Evolutionary conservation across 768 basidiomycete genomes (phyloP), one percentile per base, ranked within the genome.

Genomic region (Ephemerocybe angulata): DNA sequence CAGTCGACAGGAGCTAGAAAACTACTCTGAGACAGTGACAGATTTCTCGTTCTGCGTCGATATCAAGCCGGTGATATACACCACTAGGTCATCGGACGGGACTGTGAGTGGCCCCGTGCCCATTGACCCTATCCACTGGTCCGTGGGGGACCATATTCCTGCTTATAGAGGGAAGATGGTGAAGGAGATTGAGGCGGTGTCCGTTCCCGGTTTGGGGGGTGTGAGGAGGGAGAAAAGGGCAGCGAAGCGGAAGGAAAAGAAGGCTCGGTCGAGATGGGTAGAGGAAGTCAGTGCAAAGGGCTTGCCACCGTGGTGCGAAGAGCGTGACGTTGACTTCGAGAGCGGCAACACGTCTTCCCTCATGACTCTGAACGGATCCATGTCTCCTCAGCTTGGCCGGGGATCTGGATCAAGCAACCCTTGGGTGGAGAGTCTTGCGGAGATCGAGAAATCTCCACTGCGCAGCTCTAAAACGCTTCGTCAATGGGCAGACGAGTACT

Each of bases 401-500:
- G n/a, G n/a, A 35, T 17, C 33, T 22, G 22, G 42, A 13, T 6
- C 42, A 1, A 35, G 15, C 48, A 50, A 35, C 29, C 48, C 49
- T 3, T 56, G 33, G 30, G 50, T 55, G 4, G 47, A 55, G 19
- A 55, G 29, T n/a, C 50, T 56, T 8, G 40, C 55, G 19, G 31
- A 58, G 2, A 24, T 58, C 27, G 60, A 67, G n/a, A 56, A 53
- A 0, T 57, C 63, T 21, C 63, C 65, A 6, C 65, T 86, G 41
- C 75, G 71, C 53, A 85, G 84, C 2, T 83, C 83, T 15, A 81
- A 80, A 70, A 78, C 84, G 0, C 64, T 91, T 40, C 74, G 87
- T 29, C 77, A 86, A 55, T 93, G 91, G 91, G 89, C 89, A 7
- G 88, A 92, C 60, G 84, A 87, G 53, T 93, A 90, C 62, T 91